Evolutionary conservation across 2,329 filamentous ascomycete genomes (phyloP).

Genomic region (Harringtonia aguacate): DNA sequence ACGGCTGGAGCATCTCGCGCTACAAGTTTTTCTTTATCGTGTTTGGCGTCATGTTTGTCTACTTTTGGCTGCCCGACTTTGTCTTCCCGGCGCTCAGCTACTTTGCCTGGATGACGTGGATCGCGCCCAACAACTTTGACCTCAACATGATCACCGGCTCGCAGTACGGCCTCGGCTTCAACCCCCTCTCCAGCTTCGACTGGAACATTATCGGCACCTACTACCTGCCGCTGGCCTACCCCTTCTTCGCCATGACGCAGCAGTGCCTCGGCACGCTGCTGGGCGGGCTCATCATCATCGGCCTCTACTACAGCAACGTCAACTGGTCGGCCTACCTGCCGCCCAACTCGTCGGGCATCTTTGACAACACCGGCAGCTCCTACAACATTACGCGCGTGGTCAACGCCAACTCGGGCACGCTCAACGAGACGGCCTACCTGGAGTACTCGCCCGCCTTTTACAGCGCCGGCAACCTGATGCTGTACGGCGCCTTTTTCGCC

Average conservation of each 20-base stretch:
- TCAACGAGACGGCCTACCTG: constrained; percentile 33
- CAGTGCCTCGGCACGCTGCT: constrained; percentile 46
- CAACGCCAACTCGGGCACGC: constrained; percentile 30
- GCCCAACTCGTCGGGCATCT: constrained; percentile 40
- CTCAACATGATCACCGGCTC: constrained; percentile 21
- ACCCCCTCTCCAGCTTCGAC: constrained; percentile 27
- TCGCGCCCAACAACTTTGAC: constrained; percentile 27
- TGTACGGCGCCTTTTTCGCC: constrained; percentile 46
- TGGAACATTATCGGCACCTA: constrained; percentile 22
- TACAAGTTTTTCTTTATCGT: constrained; percentile 33
- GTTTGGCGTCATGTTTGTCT: constrained; percentile 37
- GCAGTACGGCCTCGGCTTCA: constrained; percentile 22
- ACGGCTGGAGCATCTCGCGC: constrained; percentile 30
- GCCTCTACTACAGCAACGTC: constrained; percentile 46
- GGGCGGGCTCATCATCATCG: constrained; percentile 44
- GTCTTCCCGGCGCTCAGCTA: constrained; percentile 32
- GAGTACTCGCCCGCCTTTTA: constrained; percentile 41
- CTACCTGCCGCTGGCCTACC: constrained; percentile 25
- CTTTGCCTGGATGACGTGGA: constrained; percentile 46
- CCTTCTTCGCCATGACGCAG: constrained; percentile 51
- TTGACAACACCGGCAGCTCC: constrained; percentile 34
- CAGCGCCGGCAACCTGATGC: constrained; percentile 33
- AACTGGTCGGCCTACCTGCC: constrained; percentile 43
- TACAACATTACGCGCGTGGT: constrained; percentile 34
- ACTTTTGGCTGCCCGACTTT: constrained; percentile 40